Evolutionary conservation across 2,329 filamentous ascomycete genomes (phyloP).

Genomic region (Clarireedia paspali): DNA sequence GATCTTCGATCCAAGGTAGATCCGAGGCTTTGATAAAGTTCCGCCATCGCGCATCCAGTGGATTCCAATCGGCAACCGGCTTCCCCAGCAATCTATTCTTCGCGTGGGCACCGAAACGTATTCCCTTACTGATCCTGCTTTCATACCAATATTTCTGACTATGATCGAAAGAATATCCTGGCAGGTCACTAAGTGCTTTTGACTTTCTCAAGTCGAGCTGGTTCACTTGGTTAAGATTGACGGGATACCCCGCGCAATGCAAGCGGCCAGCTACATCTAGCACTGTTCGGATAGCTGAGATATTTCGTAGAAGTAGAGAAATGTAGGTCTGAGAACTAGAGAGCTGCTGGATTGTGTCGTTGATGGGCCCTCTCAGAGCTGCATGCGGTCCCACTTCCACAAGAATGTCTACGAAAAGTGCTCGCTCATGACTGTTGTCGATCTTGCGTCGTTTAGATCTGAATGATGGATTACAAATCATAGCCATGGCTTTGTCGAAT

Average conservation of each 20-base stretch:
- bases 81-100: constrained; percentile 31
- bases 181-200: constrained; percentile 35
- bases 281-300: neutral
- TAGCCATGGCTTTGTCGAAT: constrained; percentile 28
- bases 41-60: constrained; percentile 25
- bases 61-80: constrained; percentile 14
- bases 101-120: constrained; percentile 37
- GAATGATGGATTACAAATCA: neutral
- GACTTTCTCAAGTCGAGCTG: neutral
- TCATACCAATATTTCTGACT: constrained; percentile 43
- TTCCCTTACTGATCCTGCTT: constrained; percentile 38
- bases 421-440: constrained; percentile 12
- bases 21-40: constrained; percentile 23
- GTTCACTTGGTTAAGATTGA: neutral
- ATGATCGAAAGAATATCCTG: constrained; percentile 47
- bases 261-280: neutral
- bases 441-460: constrained; percentile 9
- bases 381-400: constrained; percentile 31
- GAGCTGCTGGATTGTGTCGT: neutral
- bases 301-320: neutral
- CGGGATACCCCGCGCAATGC: neutral
- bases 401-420: constrained; percentile 11
- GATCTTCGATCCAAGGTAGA: constrained; percentile 21
- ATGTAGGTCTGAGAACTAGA: neutral
- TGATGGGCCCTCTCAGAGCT: constrained; percentile 27